phyloP scores from a whole-genome alignment of 208 protist species.

The Wallacemonas sp. region DNA sequence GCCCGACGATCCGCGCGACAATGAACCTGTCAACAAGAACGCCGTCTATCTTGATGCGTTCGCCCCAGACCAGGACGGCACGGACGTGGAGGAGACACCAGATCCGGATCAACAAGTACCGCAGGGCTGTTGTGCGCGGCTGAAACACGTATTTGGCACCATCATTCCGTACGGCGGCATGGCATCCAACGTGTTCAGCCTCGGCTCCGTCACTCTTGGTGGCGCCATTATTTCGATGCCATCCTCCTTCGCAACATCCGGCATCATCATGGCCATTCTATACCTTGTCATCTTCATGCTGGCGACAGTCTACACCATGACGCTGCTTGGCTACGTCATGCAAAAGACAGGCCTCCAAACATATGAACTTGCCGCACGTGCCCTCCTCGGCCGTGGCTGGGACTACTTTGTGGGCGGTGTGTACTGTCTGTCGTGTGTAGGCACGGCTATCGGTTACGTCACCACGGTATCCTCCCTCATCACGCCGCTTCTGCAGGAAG shows the following conservation, averaged over 20 bases:
- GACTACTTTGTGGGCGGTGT: constrained; percentile 51
- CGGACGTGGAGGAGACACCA: not conserved
- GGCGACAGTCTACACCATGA: constrained; percentile 53
- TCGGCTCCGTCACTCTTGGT: constrained; percentile 45
- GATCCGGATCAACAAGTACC: not conserved
- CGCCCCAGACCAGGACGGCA: too few species aligned
- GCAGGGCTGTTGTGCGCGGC: not conserved
- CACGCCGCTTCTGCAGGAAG: constrained; percentile 23
- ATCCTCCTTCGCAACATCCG: constrained; percentile 48
- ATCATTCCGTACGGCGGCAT: constrained; percentile 42
- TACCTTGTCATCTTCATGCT: constrained; percentile 36
- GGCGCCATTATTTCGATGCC: constrained; percentile 66
- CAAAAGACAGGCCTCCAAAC: constrained; percentile 30
- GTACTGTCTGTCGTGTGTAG: constrained; percentile 48
- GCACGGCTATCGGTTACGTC: constrained; percentile 56
- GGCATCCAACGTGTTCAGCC: constrained; percentile 41
- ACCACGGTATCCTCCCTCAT: constrained; percentile 50
- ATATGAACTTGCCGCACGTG: constrained; percentile 37
- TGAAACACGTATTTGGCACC: not conserved
- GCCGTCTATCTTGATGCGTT: too few species aligned
- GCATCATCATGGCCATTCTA: constrained; percentile 41
- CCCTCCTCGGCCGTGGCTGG: constrained; percentile 41
- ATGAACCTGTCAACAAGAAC: too few species aligned
- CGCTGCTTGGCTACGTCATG: constrained; percentile 37
- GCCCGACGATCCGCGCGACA: too few species aligned